These are phyloP conservation scores for Orbilia oligospora DNA, from an alignment of 2,329 filamentous ascomycete species.

Conservation along the genomic window DNA sequence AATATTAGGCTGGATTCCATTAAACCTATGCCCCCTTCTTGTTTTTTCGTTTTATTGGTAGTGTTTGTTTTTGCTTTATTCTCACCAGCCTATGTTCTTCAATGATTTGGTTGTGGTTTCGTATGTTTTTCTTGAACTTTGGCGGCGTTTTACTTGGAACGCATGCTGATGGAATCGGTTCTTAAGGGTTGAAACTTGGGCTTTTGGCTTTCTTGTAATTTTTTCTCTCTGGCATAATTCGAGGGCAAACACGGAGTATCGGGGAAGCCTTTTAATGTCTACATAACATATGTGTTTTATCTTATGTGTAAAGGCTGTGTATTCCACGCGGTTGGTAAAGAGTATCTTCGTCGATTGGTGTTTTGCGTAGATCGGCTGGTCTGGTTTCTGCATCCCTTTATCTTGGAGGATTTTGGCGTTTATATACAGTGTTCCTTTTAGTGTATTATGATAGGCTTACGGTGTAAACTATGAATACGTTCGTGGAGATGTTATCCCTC, in stretches of 20 bases:
- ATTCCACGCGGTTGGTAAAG: not conserved
- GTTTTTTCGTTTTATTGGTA: not conserved
- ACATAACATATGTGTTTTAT: not conserved
- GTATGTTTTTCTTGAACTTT: not conserved
- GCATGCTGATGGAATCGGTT: not conserved
- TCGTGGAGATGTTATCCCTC: conserved; percentile 1
- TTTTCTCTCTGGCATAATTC: conserved; percentile 3
- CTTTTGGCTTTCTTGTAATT: not conserved
- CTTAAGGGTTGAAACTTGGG: not conserved
- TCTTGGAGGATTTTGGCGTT: not conserved
- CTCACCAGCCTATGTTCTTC: not conserved
- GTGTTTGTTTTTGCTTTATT: not conserved
- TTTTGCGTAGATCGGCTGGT: not conserved
- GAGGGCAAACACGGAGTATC: conserved; percentile 3
- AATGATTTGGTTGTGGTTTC: conserved; percentile 11
- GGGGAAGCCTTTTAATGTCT: not conserved
- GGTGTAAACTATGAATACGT: not conserved
- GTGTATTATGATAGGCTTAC: no score
- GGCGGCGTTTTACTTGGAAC: not conserved
- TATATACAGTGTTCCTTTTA: no score
- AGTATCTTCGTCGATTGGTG: not conserved
- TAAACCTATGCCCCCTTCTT: not conserved
- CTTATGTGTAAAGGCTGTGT: not conserved
- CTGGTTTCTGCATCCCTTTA: not conserved
- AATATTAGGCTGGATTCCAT: not conserved